These are phyloP conservation scores for Candida piceae DNA, from an alignment of 805 yeast genomes.

Conservation along the genomic window DNA sequence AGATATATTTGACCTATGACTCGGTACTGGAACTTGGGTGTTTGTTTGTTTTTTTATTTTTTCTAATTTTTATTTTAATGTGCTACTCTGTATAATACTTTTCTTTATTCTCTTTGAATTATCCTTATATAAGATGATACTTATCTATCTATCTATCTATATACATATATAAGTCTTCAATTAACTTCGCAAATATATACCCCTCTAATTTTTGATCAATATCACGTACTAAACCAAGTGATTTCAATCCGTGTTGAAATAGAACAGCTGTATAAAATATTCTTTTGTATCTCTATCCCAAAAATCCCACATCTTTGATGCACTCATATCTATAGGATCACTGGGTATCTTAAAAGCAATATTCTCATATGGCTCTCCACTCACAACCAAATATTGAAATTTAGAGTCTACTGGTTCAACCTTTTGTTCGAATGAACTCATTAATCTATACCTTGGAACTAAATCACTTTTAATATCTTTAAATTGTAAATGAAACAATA, in stretches of 20 bases:
- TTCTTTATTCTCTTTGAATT: no score
- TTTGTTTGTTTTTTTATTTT: no score
- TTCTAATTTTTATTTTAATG: no score
- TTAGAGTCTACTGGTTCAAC: slow-evolving; percentile 40
- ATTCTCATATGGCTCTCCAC: slow-evolving; percentile 90
- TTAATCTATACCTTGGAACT: slow-evolving; percentile 64
- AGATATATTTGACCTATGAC: no score
- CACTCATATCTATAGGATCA: slow-evolving; percentile 39
- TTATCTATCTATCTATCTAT: no score
- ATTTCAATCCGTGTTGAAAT: slow-evolving; percentile 18
- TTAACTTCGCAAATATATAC: no score
- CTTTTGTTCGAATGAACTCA: slow-evolving; percentile 70
- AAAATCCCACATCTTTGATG: slow-evolving; percentile 54
- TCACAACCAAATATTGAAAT: slow-evolving; percentile 68
- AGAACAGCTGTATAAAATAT: slow-evolving; percentile 69
- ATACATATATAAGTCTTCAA: no score
- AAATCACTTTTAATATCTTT: slow-evolving; percentile 41
- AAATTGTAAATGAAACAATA: slow-evolving; percentile 56
- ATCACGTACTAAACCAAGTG: no score
- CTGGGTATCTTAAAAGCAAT: slow-evolving; percentile 72
- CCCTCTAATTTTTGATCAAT: no score
- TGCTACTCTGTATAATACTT: no score
- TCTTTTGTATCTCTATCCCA: slow-evolving; percentile 70
- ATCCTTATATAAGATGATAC: no score
- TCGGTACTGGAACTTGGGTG: no score